Percentiles rank a stretch among this genome's conserved stretches.
Conservation (phyloP, 164 flowering plant genomes). For the Vitis amurensis region DNA sequence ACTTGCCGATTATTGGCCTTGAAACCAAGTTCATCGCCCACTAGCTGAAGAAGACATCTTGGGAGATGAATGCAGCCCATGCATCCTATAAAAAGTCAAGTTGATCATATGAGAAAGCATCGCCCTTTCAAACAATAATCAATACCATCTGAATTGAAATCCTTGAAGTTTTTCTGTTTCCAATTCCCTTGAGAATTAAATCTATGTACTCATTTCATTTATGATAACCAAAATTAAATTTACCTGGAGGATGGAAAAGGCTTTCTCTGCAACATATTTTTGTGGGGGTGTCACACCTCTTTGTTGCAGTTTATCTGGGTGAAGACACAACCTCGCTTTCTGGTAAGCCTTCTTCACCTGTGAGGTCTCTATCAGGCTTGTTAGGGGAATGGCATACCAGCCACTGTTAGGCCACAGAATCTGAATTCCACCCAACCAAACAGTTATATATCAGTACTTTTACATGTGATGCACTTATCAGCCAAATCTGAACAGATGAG, state of each 20-base stretch:
- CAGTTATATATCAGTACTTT: no score
- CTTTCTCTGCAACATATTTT: constrained; percentile 59
- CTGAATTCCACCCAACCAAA: constrained; percentile 31
- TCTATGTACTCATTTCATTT: background rate
- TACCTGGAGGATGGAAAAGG: constrained; percentile 78
- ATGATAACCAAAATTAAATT: background rate
- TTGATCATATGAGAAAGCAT: background rate
- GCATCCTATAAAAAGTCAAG: constrained; percentile 41
- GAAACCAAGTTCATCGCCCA: background rate
- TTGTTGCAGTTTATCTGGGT: constrained; percentile 84
- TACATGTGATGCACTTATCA: no score
- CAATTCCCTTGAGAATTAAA: background rate
- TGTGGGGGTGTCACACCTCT: constrained; percentile 60
- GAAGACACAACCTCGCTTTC: constrained; percentile 69
- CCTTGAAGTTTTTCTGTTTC: background rate
- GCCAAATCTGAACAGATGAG: no score
- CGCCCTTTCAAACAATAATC: background rate
- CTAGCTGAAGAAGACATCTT: constrained; percentile 27
- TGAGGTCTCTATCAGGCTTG: constrained; percentile 41
- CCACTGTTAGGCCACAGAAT: constrained; percentile 73
- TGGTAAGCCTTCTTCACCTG: constrained; percentile 80
- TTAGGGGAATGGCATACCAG: constrained; percentile 53
- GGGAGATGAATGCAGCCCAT: constrained; percentile 51
- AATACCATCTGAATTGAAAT: background rate
- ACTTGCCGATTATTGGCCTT: background rate